These are phyloP conservation scores for Fusarium secorum DNA, from an alignment of 2,329 filamentous ascomycete genomes.

Conservation along the genomic window DNA sequence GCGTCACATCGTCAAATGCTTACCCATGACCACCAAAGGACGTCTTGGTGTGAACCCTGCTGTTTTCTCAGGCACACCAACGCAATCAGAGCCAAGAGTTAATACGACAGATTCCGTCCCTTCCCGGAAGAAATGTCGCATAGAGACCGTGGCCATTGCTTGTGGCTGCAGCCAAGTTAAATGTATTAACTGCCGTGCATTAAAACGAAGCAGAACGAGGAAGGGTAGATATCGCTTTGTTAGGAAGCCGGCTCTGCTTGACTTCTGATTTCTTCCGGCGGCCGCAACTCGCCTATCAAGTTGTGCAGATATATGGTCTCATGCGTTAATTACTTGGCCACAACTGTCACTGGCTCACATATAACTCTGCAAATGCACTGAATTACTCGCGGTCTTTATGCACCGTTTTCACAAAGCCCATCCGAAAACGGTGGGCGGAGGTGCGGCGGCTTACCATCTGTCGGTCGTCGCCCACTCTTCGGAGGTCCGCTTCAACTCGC, in stretches of 20 bases:
- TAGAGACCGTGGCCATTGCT: not conserved
- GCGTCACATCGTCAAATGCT: constrained; percentile 24
- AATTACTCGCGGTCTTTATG: constrained; percentile 5
- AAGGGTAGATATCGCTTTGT: not conserved
- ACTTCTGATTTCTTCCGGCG: not conserved
- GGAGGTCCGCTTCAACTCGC: constrained; percentile 22
- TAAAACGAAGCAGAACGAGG: constrained; percentile 7
- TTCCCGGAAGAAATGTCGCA: constrained; percentile 10
- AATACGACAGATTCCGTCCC: constrained; percentile 2
- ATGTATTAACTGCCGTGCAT: not conserved
- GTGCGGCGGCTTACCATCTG: constrained; percentile 34
- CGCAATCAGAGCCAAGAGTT: constrained; percentile 2
- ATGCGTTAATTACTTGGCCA: not conserved
- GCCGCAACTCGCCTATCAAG: not conserved
- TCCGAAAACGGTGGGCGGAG: constrained; percentile 21
- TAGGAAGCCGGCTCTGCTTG: not conserved
- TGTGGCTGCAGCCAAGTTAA: constrained; percentile 9
- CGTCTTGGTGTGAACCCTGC: constrained; percentile 15
- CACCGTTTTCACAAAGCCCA: constrained; percentile 22
- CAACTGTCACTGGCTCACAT: not conserved
- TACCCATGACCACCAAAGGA: constrained; percentile 9
- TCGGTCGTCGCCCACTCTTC: constrained; percentile 29
- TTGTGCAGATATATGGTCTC: not conserved
- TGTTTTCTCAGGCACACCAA: constrained; percentile 24
- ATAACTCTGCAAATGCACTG: not conserved